Conservation (phyloP, 2,329 filamentous ascomycete species). For the Beauveria australis region DNA sequence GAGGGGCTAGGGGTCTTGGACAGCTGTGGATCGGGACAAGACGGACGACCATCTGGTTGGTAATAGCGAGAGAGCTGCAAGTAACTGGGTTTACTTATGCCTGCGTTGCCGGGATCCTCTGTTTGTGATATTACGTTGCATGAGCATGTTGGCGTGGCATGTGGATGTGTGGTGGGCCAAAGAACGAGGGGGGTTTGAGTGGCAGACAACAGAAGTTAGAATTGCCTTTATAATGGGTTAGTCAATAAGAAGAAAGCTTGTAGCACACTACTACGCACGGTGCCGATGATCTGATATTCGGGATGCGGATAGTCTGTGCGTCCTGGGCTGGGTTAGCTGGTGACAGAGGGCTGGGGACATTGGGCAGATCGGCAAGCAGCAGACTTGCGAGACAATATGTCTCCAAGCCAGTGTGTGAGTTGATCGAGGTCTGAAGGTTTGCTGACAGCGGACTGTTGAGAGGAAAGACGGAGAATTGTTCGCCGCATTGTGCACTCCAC, state of each 20-base stretch:
- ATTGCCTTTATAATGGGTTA: neutral
- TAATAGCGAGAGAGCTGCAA: neutral
- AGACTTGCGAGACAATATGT: neutral
- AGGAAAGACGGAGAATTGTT: neutral
- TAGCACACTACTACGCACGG: too few relatives aligned
- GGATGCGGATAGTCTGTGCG: neutral
- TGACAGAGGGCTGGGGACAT: too few relatives aligned
- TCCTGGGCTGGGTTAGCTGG: neutral
- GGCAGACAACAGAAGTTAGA: neutral
- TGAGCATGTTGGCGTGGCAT: neutral
- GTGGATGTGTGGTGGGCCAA: neutral
- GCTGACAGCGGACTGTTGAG: neutral
- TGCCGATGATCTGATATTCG: neutral
- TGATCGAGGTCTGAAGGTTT: neutral
- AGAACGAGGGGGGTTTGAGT: neutral
- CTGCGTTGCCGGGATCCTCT: neutral
- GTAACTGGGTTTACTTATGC: neutral
- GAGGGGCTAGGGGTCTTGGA: constrained; percentile 7
- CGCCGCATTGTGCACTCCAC: neutral
- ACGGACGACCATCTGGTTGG: constrained; percentile 8
- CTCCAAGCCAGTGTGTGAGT: neutral
- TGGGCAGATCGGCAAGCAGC: neutral
- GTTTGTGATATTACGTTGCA: constrained; percentile 1
- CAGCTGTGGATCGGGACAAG: constrained; percentile 3
- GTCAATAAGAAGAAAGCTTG: neutral